Evolutionary conservation across 2,329 filamentous ascomycete species (phyloP), one percentile per base, ranked within the genome.

Genomic region (Rutstroemia sp.): DNA sequence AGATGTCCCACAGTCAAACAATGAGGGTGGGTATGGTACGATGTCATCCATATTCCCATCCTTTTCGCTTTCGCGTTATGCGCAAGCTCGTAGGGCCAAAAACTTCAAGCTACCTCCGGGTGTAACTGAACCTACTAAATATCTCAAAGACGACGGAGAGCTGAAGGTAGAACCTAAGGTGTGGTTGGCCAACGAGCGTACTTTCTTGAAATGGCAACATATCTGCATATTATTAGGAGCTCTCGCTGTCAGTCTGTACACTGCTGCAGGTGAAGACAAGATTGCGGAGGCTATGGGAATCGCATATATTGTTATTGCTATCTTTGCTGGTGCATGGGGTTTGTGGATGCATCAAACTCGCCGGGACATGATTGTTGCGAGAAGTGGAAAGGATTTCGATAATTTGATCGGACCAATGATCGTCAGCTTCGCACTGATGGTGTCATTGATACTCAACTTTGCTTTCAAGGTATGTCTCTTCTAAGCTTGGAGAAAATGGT

Each of bases 161-260:
- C 81, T 97, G 62, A 88, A 91, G 69, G 90, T 99, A 57, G 94
- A 99, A 75, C 91, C 90, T 60, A 99, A 99, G 73, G 92, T 99
- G 30, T 99, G 94, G 92, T 85, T 99, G 57, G 94, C 94, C 54
- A 99, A 99, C 72, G 92, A 99, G 74, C 87, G 94, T 60, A 99
- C 94, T 0, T 99, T 96, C 70, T 86, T 99, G 72, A 97, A 96
- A 73, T 99, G 94, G 94, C 89, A 97, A 76, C 92, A 97, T 71
- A 91, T 99, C 67, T 87, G 84, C 60, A 83, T 99, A 49, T 78
- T 99, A 14, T 83, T 99, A 23, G 92, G 91, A 39, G 85, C 86
- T 21, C 74, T 99, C 30, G 89, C 89, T 0, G 76, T 99, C 12
- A 89, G 87, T 21, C 75, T 99, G 27, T 96, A 92, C 74, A 92